Evolutionary conservation across 179 eudicot genomes (phyloP), one percentile per base, ranked within the genome.

Genomic region (Spergularia azorica): DNA sequence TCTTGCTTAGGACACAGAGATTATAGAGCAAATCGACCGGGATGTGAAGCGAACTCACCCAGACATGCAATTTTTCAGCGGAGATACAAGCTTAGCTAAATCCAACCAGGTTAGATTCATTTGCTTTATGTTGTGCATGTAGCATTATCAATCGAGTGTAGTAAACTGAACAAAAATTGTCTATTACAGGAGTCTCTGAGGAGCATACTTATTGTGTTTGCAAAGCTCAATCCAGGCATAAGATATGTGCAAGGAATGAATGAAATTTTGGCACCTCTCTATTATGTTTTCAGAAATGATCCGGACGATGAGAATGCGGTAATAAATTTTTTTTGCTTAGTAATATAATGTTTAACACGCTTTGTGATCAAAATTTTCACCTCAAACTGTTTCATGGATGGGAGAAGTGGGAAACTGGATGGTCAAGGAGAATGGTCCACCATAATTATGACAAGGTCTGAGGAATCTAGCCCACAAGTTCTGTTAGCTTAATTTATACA

Each of bases 171-270:
- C 59, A 61, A 15, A 73, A 59, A 60, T 13, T 74, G 14, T 83
- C 70, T 64, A 14, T 72, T 81, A 67, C 86, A 96, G 99, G 99
- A 94, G 51, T 83, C 98, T 8, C 72, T 96, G 88, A 85, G 77
- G 83, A 83, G 82, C 84, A 90, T 94, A 78, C 82, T 96, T 75
- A 89, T 94, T 80, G 86, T 94, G 18, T 96, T 94, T 81, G 99
- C 99, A 21, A 96, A 96, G 90, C 80, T 94, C 78, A 96, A 96
- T 82, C 98, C 99, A 1, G 99, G 99, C 20, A 89, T 96, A 84
- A 88, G 98, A 94, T 96, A 96, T 77, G 99, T 96, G 55, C 99
- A 96, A 88, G 99, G 99, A 77, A 96, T 96, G 99, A 95, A 93
- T 85, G 99, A 93, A 87, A 76, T 95, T 54, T 78, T 95, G 89